Percentiles rank a stretch among this genome's conserved stretches.
Evolutionary conservation across 106 monocot species (phyloP).

Genomic region (Phalaenopsis aphrodite): DNA sequence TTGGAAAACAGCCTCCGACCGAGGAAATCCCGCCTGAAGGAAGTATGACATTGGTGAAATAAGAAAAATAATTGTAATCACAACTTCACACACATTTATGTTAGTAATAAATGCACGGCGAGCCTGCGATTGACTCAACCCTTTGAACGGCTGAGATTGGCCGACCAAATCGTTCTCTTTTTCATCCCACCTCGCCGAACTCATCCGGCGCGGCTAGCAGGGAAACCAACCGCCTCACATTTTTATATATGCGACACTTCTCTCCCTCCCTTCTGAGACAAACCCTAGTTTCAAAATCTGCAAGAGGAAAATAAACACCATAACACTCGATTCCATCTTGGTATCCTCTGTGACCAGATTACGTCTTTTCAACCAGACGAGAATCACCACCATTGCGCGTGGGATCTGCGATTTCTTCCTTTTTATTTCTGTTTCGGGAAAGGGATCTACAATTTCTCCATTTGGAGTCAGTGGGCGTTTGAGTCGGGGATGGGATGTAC

Average conservation of each 20-base stretch:
- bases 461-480: background rate
- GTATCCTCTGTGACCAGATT: background rate
- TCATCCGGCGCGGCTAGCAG: background rate
- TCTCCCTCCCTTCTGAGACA: background rate
- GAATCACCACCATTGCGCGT: background rate
- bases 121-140: background rate
- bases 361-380: background rate
- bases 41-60: too few species aligned
- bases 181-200: background rate
- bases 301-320: background rate
- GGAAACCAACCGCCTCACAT: background rate
- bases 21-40: too few species aligned
- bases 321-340: too few species aligned
- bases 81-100: too few species aligned
- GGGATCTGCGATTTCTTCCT: background rate
- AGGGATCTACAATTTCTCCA: background rate
- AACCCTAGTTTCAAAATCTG: constrained; percentile 5
- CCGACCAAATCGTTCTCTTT: background rate
- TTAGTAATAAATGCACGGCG: background rate
- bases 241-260: background rate
- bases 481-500: background rate
- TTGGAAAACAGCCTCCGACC: too few species aligned
- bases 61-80: too few species aligned
- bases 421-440: background rate
- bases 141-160: background rate